These are phyloP conservation scores for Penicillium manginii DNA, from an alignment of 495 filamentous ascomycete species.

Conservation along the genomic window DNA sequence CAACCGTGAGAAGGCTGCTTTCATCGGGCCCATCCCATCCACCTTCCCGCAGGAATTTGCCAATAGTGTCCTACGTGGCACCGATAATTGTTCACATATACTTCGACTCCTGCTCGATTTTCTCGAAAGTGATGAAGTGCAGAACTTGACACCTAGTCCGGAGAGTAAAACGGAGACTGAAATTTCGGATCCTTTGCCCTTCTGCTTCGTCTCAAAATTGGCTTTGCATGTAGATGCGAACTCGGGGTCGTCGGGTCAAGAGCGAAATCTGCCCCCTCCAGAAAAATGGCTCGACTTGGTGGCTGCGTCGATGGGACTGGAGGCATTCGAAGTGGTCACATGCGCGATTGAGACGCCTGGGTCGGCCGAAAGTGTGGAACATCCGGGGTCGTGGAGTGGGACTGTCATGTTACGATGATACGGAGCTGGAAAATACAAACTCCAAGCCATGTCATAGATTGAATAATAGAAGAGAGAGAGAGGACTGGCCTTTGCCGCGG, in stretches of 20 bases:
- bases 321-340: slow-evolving; percentile 23
- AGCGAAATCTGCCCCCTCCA: slow-evolving; percentile 6
- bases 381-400: not conserved
- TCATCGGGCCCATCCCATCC: slow-evolving; percentile 27
- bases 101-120: slow-evolving; percentile 20
- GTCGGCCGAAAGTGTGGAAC: not conserved
- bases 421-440: not conserved
- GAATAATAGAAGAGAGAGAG: not conserved
- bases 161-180: not conserved
- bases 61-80: slow-evolving; percentile 25
- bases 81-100: slow-evolving; percentile 20
- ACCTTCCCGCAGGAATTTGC: slow-evolving; percentile 28
- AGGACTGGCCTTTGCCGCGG: not conserved
- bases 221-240: not conserved
- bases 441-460: not conserved
- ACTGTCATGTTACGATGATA: not conserved
- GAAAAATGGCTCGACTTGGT: slow-evolving; percentile 29
- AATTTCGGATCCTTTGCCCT: slow-evolving; percentile 13
- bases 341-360: not conserved
- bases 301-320: slow-evolving; percentile 31
- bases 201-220: slow-evolving; percentile 24
- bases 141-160: not conserved
- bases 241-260: not conserved
- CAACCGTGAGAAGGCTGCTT: slow-evolving; percentile 2
- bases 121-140: slow-evolving; percentile 7